A percentile compares a stretch with the other conserved stretches of the same genome.
phyloP scores from a whole-genome alignment of 2,329 filamentous ascomycete species.

The Fusarium praegraminearum region DNA sequence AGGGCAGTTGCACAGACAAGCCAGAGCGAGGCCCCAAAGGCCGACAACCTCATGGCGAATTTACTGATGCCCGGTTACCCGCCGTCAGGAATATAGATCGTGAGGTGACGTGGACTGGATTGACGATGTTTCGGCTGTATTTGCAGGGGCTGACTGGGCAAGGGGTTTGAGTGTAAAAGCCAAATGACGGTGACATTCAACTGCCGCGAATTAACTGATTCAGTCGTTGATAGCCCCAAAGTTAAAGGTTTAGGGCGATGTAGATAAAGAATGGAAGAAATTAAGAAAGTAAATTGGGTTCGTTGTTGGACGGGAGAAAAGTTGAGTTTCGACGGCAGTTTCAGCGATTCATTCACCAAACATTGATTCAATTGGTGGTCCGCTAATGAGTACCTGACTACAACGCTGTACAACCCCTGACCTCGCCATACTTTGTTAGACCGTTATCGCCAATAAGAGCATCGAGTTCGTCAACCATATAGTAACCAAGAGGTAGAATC shows the following conservation, averaged over 20 bases:
- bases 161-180: constrained; percentile 9
- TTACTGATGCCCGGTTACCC: neutral
- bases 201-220: neutral
- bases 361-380: neutral
- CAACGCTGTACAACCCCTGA: neutral
- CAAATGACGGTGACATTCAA: neutral
- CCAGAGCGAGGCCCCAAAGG: constrained; percentile 11
- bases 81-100: neutral
- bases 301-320: neutral
- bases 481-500: neutral
- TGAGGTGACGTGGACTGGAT: constrained; percentile 15
- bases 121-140: constrained; percentile 5
- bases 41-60: constrained; percentile 16
- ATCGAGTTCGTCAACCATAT: neutral
- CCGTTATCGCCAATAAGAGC: neutral
- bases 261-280: neutral
- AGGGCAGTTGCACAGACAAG: constrained; percentile 18
- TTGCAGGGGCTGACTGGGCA: constrained; percentile 18
- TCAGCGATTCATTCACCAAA: constrained; percentile 11
- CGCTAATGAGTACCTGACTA: neutral
- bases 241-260: accelerated
- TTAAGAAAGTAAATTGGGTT: neutral
- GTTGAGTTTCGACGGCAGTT: neutral
- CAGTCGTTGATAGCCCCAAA: neutral
- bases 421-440: constrained; percentile 5